Percentiles rank a stretch among this genome's conserved stretches.
Conservation (phyloP, 2,329 filamentous ascomycete genomes). For the Setomelanomma holmii region DNA sequence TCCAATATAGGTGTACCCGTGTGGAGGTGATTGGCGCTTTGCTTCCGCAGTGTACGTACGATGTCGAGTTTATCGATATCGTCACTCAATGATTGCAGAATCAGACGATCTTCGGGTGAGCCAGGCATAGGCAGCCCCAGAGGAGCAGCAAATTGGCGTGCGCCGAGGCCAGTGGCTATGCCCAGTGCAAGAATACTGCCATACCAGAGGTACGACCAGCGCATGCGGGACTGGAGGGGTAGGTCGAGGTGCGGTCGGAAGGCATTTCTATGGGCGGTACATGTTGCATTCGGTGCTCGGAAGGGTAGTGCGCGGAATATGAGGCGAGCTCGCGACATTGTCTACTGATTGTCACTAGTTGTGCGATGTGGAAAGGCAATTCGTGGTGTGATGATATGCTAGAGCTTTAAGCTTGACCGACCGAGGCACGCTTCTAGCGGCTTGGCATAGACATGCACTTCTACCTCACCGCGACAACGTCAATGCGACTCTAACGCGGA, state of each 20-base stretch:
- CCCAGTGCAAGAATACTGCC: conserved; percentile 35
- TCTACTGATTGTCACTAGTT: not conserved
- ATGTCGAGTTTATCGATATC: conserved; percentile 43
- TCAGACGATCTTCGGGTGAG: conserved; percentile 35
- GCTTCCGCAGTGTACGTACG: conserved; percentile 40
- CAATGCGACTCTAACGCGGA: no score
- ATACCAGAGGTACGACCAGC: conserved; percentile 43
- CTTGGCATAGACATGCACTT: conserved; percentile 19
- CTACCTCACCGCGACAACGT: not conserved
- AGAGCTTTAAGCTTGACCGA: conserved; percentile 9
- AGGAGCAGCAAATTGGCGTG: conserved; percentile 35
- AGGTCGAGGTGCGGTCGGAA: conserved; percentile 9
- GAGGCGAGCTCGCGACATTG: conserved; percentile 30
- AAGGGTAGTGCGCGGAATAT: conserved; percentile 16
- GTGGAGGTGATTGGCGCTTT: conserved; percentile 30
- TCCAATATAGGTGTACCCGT: conserved; percentile 26
- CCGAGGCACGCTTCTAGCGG: conserved; percentile 36
- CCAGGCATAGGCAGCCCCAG: conserved; percentile 35
- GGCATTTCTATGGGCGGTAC: conserved; percentile 5
- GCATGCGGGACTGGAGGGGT: conserved; percentile 32
- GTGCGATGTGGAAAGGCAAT: not conserved
- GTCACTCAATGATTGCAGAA: conserved; percentile 30
- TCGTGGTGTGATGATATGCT: conserved; percentile 4
- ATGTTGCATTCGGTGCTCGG: conserved; percentile 3
- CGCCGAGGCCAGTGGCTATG: conserved; percentile 29